Conservation (phyloP, 306 rosid genomes). For the Inga leiocalycina region DNA sequence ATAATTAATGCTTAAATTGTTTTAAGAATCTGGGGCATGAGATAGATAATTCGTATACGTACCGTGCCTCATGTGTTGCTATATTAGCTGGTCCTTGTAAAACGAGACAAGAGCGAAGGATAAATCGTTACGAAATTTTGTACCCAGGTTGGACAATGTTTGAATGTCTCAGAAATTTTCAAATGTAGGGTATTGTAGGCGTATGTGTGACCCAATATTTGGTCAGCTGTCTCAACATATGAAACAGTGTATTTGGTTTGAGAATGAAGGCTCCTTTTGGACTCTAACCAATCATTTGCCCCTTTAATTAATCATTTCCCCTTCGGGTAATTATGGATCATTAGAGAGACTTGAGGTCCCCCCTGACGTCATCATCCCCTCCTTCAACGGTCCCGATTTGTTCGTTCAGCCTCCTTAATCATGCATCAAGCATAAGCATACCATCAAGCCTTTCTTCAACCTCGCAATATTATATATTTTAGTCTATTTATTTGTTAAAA, state of each 20-base stretch:
- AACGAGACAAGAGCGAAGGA: not conserved
- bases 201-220: not conserved
- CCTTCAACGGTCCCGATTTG: not conserved
- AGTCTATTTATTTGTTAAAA: too few species aligned
- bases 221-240: conserved; percentile 42
- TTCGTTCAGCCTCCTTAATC: not conserved
- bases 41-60: too few species aligned
- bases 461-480: not conserved
- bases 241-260: conserved; percentile 32
- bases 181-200: not conserved
- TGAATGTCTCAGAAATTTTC: not conserved
- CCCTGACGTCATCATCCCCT: conserved; percentile 10
- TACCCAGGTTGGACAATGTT: not conserved
- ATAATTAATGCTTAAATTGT: too few species aligned
- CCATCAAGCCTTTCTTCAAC: not conserved
- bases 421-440: conserved; percentile 13
- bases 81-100: not conserved
- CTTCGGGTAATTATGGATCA: not conserved
- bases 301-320: not conserved
- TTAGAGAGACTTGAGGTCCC: not conserved
- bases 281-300: not conserved
- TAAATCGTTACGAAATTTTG: too few species aligned
- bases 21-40: too few species aligned
- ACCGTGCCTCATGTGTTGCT: not conserved
- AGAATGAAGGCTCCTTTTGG: not conserved